phyloP scores from a whole-genome alignment of 805 yeast species.

The Blastobotrys terrestris region DNA sequence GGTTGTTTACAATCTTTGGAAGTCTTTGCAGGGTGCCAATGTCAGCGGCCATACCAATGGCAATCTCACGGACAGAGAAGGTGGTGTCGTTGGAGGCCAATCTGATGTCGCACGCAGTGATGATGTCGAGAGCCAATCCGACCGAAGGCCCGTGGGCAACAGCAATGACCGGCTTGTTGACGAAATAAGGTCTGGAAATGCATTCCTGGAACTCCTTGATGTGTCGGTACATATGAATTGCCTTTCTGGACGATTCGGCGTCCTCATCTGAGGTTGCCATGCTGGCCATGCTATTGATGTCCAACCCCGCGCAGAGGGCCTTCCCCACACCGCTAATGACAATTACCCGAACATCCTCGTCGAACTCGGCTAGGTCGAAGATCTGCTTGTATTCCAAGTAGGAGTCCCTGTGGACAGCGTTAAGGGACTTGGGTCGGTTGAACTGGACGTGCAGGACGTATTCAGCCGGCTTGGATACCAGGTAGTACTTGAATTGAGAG shows the following conservation, averaged over 20 bases:
- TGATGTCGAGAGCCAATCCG: conserved; percentile 67
- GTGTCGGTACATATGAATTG: conserved; percentile 31
- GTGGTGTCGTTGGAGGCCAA: conserved; percentile 46
- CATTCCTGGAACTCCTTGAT: conserved; percentile 55
- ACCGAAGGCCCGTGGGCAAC: conserved; percentile 57
- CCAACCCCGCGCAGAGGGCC: conserved; percentile 60
- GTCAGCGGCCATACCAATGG: conserved; percentile 71
- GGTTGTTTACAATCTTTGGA: conserved; percentile 47
- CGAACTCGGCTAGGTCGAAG: conserved; percentile 40
- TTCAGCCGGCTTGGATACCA: conserved; percentile 37
- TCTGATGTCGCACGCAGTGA: conserved; percentile 53
- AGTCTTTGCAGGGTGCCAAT: conserved; percentile 71
- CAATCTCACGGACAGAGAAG: conserved; percentile 62
- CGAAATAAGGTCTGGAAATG: conserved; percentile 31
- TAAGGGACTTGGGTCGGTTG: conserved; percentile 54
- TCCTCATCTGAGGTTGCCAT: conserved; percentile 10
- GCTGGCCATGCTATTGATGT: conserved; percentile 35
- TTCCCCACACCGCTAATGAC: conserved; percentile 54
- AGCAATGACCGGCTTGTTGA: conserved; percentile 50
- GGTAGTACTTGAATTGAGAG: conserved; percentile 15
- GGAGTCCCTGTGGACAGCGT: conserved; percentile 50
- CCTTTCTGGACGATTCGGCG: conserved; percentile 27
- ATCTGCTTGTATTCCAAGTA: conserved; percentile 53
- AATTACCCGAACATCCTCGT: conserved; percentile 44
- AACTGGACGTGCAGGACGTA: conserved; percentile 53